Evolutionary conservation across 176 grass and related monocot species (phyloP).

Genomic region (Aegilops longissima): DNA sequence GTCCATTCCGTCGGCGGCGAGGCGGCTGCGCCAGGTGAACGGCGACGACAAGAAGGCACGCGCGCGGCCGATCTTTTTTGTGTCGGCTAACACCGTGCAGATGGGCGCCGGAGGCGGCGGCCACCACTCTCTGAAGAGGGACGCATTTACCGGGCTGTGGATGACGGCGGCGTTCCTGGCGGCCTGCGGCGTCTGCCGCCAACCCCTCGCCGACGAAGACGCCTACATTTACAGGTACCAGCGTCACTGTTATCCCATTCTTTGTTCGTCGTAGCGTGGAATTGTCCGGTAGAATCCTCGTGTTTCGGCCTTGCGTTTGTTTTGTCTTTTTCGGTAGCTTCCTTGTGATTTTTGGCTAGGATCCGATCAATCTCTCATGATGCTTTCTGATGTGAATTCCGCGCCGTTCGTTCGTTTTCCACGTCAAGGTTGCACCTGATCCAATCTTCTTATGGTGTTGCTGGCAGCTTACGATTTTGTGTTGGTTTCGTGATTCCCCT

Average conservation of each 20-base stretch:
- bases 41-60: not conserved
- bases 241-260: not conserved
- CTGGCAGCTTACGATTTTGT: not conserved
- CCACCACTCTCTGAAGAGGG: not conserved
- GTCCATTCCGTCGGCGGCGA: conserved; percentile 37
- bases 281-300: conserved; percentile 2
- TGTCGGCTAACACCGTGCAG: not conserved
- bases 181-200: conserved; percentile 67
- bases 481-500: not conserved
- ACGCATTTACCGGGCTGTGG: not conserved
- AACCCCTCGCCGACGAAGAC: conserved; percentile 60
- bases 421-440: conserved; percentile 21
- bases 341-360: not conserved
- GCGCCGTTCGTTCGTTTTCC: not conserved
- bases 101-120: not conserved
- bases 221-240: conserved; percentile 79
- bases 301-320: not conserved
- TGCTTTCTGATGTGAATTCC: conserved; percentile 8
- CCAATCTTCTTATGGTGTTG: not conserved
- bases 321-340: not conserved
- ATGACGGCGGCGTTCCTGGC: conserved; percentile 57
- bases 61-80: not conserved
- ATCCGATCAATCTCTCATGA: not conserved
- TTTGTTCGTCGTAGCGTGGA: not conserved
- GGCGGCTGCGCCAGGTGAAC: conserved; percentile 40